Base-by-base conservation (phyloP, 768 basidiomycete genomes). In the Trametes cinnabarina region DNA sequence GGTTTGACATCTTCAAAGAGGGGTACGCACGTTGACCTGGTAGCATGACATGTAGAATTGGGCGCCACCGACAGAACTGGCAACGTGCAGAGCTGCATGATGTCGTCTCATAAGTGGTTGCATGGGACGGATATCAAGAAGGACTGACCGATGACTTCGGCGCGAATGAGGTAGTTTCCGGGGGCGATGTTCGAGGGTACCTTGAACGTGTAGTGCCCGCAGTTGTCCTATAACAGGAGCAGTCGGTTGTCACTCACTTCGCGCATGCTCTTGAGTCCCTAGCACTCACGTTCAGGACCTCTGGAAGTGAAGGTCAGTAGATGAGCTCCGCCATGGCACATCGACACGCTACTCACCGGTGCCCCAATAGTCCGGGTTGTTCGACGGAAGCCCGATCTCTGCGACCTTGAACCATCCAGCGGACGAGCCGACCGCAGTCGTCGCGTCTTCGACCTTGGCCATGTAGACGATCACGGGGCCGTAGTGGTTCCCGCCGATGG, bases 181-280 rank as follows among this genome's bases (percentile, higher is more conserved):
- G 77, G 71, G 3, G 74, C 73, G 57, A 80, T 74, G 51, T 68
- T 70, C 2, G 61, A 42, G 11, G 79, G 79, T 28, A 79, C 71
- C 39, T 72, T 79, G 74, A 82, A 79, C 3, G 77, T 79, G 63
- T 72, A 80, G 65, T 81, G 79, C n/a, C 80, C 80, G 54, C 80
- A 82, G 68, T 82, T 81, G 52, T 80, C 74, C 75, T 77, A 23
- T 12, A 25, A 17, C n/a, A n/a, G n/a, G n/a, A n/a, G n/a, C n/a
- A n/a, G n/a, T n/a, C n/a, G n/a, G n/a, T n/a, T n/a, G n/a, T n/a
- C n/a, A n/a, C n/a, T n/a, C n/a, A n/a, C n/a, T n/a, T n/a, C n/a
- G n/a, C n/a, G n/a, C n/a, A n/a, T n/a, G n/a, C n/a, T n/a, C n/a
- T n/a, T n/a, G n/a, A n/a, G 20, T 17, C 11, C 5, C 19, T 10